These are phyloP conservation scores for Oemleria cerasiformis DNA, from an alignment of 306 rosid genomes.

Conservation along the genomic window DNA sequence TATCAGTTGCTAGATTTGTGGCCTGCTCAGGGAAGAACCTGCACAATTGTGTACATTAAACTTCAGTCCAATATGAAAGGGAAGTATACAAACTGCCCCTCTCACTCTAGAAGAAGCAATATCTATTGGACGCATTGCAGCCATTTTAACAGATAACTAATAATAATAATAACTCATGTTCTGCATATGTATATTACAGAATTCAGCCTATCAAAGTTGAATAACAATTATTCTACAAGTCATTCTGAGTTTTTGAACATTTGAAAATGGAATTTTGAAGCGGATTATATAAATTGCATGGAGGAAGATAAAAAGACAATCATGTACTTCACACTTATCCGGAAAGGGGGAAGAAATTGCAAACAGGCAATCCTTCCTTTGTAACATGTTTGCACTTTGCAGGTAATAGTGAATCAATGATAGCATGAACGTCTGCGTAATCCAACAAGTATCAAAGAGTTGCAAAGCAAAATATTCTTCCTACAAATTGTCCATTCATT, in stretches of 20 bases:
- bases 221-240: too few species aligned
- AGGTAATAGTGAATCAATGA: too few species aligned
- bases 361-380: background rate
- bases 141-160: background rate
- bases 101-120: background rate
- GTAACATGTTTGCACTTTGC: background rate
- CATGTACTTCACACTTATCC: background rate
- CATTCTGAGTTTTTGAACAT: background rate
- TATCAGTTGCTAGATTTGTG: conserved; percentile 53
- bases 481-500: background rate
- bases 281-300: background rate
- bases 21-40: conserved; percentile 96
- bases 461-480: background rate
- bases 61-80: conserved; percentile 1
- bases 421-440: background rate
- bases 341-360: background rate
- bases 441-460: background rate
- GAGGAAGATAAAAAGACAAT: background rate
- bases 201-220: background rate
- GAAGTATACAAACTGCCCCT: background rate
- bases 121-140: background rate
- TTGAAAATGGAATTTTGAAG: background rate
- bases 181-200: background rate
- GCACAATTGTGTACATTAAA: conserved; percentile 27
- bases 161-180: background rate